phyloP scores from a whole-genome alignment of 352 stramenopile genomes.

The Phytophthora pseudosyringae region DNA sequence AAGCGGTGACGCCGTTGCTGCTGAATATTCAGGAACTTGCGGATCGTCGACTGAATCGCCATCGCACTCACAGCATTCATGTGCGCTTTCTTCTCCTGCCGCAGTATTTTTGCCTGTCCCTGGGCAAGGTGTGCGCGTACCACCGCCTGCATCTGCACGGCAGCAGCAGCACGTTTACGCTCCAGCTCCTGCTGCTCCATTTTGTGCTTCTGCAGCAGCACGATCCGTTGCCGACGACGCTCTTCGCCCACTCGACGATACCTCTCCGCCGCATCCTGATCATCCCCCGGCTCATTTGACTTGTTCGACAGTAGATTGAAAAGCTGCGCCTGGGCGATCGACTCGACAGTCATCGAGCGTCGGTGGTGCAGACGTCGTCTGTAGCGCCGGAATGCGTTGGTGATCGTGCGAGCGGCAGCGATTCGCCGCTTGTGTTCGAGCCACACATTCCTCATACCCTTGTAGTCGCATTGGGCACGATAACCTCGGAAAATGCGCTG shows the following conservation, averaged over 20 bases:
- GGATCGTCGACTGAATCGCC: conserved; percentile 76
- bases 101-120: conserved; percentile 28
- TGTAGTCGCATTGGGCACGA: conserved; percentile 47
- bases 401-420: conserved; percentile 42
- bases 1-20: conserved; percentile 51
- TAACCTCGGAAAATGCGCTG: conserved; percentile 63
- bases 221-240: conserved; percentile 55
- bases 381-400: conserved; percentile 53
- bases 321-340: conserved; percentile 58
- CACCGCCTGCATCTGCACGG: conserved; percentile 56
- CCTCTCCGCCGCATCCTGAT: conserved; percentile 37
- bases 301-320: conserved; percentile 52
- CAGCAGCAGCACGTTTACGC: conserved; percentile 42
- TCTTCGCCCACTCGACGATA: conserved; percentile 64
- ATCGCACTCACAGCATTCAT: conserved; percentile 62
- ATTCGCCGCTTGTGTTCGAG: conserved; percentile 33
- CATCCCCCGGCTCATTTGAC: conserved; percentile 29
- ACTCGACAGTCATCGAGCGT: conserved; percentile 63
- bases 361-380: conserved; percentile 50
- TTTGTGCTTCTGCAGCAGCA: conserved; percentile 55
- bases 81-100: conserved; percentile 61
- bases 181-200: conserved; percentile 63
- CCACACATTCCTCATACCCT: conserved; percentile 22
- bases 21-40: conserved; percentile 55
- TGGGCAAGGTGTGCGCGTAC: conserved; percentile 54